Evolutionary conservation across 306 rosid species (phyloP).

Genomic region (Cyclanthera cordifolia): DNA sequence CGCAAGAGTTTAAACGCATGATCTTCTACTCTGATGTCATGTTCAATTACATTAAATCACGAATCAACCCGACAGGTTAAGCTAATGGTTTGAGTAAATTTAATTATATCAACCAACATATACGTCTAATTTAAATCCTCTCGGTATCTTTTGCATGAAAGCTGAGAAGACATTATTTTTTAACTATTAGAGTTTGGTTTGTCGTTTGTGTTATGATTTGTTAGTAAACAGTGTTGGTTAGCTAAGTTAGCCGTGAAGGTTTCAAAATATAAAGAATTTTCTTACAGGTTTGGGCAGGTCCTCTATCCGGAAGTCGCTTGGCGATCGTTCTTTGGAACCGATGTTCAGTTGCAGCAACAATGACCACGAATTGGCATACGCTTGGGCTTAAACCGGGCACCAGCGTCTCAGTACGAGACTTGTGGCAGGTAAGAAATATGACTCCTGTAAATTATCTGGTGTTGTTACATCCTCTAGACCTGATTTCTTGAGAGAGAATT

Average conservation of each 20-base stretch:
- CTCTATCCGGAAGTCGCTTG: slow-evolving; percentile 54
- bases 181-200: not conserved
- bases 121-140: no score
- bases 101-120: no score
- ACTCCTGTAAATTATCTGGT: not conserved
- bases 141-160: not conserved
- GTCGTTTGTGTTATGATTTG: not conserved
- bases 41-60: no score
- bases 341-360: slow-evolving; percentile 39
- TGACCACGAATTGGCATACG: slow-evolving; percentile 52
- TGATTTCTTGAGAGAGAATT: not conserved
- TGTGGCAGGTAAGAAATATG: slow-evolving; percentile 68
- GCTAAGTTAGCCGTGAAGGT: not conserved
- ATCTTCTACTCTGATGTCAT: no score
- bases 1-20: no score
- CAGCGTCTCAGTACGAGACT: slow-evolving; percentile 56
- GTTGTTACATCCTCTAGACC: not conserved
- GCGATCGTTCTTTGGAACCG: slow-evolving; percentile 85
- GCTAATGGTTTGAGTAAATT: no score
- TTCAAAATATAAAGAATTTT: slow-evolving; percentile 11
- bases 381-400: slow-evolving; percentile 57
- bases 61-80: no score
- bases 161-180: not conserved
- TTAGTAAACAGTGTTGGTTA: not conserved
- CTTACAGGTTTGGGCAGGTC: slow-evolving; percentile 95